phyloP scores from a whole-genome alignment of 2,329 filamentous ascomycete genomes.

The Elsinoe fawcettii region DNA sequence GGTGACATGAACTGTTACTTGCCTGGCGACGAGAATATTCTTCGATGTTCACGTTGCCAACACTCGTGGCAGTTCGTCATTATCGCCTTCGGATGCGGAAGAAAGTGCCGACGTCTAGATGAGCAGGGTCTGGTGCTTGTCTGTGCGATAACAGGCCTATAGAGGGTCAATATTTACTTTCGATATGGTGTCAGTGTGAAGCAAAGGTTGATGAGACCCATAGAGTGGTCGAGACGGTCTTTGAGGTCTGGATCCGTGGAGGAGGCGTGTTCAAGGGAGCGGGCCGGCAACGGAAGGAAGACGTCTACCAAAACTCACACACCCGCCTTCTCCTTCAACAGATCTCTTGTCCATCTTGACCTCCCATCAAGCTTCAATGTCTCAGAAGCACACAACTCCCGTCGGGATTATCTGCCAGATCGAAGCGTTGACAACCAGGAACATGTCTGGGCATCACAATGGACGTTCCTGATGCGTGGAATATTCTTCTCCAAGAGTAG shows the following conservation, averaged over 20 bases:
- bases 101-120: background rate
- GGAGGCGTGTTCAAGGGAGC: background rate
- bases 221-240: background rate
- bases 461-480: slow-evolving; percentile 2
- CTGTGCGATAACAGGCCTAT: background rate
- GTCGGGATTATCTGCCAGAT: background rate
- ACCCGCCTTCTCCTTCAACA: background rate
- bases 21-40: slow-evolving; percentile 11
- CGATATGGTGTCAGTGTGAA: slow-evolving; percentile 8
- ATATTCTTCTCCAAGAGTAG: slow-evolving; percentile 1
- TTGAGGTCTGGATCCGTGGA: slow-evolving; percentile 1
- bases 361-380: slow-evolving; percentile 1
- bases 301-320: background rate
- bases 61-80: slow-evolving; percentile 10
- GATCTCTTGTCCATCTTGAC: background rate
- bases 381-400: background rate
- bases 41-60: slow-evolving; percentile 12
- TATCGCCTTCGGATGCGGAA: background rate
- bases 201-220: background rate
- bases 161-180: background rate
- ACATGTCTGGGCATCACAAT: background rate
- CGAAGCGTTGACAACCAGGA: slow-evolving; percentile 2
- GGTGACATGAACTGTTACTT: background rate
- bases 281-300: background rate
- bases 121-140: background rate